Percentiles rank a stretch among this genome's conserved stretches.
Evolutionary conservation across 2,329 filamentous ascomycete genomes (phyloP).

Genomic region (Periconia digitata): DNA sequence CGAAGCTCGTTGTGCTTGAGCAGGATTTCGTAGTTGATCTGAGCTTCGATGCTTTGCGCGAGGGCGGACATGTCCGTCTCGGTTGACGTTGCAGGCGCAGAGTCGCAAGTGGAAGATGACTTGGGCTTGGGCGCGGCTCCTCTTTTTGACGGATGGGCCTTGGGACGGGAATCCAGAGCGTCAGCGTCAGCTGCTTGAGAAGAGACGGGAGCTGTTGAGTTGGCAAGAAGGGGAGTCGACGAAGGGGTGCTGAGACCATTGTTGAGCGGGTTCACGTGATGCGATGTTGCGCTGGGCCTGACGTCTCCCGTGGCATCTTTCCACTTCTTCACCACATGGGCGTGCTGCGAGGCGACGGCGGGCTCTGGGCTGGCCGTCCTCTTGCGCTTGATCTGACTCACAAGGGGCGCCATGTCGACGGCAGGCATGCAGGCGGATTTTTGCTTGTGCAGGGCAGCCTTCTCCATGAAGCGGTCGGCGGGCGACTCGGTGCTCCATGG

Average conservation of each 20-base stretch:
- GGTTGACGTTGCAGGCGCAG: constrained; percentile 26
- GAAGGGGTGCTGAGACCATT: constrained; percentile 18
- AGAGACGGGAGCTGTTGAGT: constrained; percentile 13
- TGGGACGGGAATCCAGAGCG: constrained; percentile 26
- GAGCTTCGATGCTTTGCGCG: constrained; percentile 75
- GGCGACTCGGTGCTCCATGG: constrained; percentile 50
- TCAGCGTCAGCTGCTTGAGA: constrained; percentile 22
- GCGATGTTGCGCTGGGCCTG: constrained; percentile 21
- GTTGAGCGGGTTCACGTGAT: constrained; percentile 15
- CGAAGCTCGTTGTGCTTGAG: constrained; percentile 93
- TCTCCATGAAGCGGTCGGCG: constrained; percentile 48
- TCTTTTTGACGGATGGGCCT: constrained; percentile 31
- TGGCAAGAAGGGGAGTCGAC: constrained; percentile 10
- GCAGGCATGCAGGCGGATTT: constrained; percentile 48
- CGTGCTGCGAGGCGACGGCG: constrained; percentile 26
- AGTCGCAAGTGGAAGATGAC: constrained; percentile 19
- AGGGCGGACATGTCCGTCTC: constrained; percentile 51
- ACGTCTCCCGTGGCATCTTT: constrained; percentile 38
- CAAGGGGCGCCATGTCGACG: constrained; percentile 47
- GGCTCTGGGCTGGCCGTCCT: constrained; percentile 53
- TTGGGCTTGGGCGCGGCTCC: constrained; percentile 29
- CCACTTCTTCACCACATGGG: constrained; percentile 43
- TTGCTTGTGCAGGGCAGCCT: constrained; percentile 45
- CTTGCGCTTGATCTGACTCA: constrained; percentile 62
- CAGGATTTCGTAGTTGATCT: constrained; percentile 88